Conservation (phyloP, 1,284 basidiomycete genomes). For the Stygiomarasmius scandens region DNA sequence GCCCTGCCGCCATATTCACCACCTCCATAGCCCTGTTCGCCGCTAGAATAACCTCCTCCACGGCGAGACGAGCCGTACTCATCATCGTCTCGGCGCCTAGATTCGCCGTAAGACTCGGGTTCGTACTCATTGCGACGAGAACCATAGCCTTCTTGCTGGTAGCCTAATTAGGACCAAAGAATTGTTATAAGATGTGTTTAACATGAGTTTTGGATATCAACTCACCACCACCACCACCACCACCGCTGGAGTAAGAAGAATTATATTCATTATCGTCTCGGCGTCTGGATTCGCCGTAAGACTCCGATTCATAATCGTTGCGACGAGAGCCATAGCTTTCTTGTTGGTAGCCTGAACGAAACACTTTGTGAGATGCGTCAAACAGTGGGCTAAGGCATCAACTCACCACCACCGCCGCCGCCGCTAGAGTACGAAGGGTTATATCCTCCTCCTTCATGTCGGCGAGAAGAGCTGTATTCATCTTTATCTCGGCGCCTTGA, state of each 20-base stretch:
- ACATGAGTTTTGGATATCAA: too few relatives aligned
- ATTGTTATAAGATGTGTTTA: too few relatives aligned
- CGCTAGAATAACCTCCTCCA: not conserved
- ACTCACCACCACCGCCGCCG: conserved; percentile 15
- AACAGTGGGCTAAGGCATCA: too few relatives aligned
- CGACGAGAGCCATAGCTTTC: conserved; percentile 16
- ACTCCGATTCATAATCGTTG: conserved; percentile 12
- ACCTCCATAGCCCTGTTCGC: conserved; percentile 14
- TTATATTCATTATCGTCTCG: conserved; percentile 13
- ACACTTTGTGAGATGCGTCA: too few relatives aligned
- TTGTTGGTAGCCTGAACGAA: not conserved
- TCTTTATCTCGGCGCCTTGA: conserved; percentile 10
- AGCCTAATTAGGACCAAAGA: too few relatives aligned
- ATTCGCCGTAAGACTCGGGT: not conserved
- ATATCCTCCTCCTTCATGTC: conserved; percentile 5
- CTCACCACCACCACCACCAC: conserved; percentile 13
- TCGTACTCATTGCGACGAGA: conserved; percentile 15
- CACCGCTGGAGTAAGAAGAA: not conserved
- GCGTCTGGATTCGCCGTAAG: not conserved
- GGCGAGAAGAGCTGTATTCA: conserved; percentile 1
- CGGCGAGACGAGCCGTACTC: conserved; percentile 2
- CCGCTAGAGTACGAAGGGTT: not conserved
- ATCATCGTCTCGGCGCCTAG: conserved; percentile 10
- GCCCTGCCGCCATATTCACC: conserved; percentile 20
- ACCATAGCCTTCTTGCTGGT: conserved; percentile 12